Conservation (phyloP, 768 basidiomycete genomes). For the Naganishia antarctica region DNA sequence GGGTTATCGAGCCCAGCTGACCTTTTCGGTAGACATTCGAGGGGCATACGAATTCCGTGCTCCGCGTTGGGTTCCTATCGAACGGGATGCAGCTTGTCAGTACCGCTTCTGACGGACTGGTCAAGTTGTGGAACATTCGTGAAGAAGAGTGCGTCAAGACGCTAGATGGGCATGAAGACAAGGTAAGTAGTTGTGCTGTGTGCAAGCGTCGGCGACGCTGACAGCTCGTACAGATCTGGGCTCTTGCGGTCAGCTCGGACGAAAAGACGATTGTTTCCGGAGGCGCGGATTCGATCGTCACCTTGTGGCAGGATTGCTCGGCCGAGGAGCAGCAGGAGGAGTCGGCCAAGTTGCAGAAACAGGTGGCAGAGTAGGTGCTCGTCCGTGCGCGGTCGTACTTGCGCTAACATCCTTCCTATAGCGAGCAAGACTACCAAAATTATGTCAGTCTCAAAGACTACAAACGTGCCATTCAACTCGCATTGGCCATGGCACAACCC, state of each 20-base stretch:
- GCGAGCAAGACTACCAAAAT: slow-evolving; percentile 93
- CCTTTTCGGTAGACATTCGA: slow-evolving; percentile 73
- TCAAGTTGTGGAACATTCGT: slow-evolving; percentile 89
- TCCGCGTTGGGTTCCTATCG: slow-evolving; percentile 85
- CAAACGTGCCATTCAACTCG: slow-evolving; percentile 80
- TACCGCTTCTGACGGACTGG: slow-evolving; percentile 85
- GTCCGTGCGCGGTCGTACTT: not conserved
- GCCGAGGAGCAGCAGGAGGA: slow-evolving; percentile 73
- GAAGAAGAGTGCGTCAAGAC: slow-evolving; percentile 83
- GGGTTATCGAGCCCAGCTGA: not conserved
- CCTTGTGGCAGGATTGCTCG: slow-evolving; percentile 94
- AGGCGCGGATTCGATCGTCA: slow-evolving; percentile 91
- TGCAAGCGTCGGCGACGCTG: not conserved
- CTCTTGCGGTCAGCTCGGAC: slow-evolving; percentile 73
- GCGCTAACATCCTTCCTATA: slow-evolving; percentile 43
- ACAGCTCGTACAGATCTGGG: slow-evolving; percentile 74
- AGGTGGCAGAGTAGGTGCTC: slow-evolving; percentile 71
- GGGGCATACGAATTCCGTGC: slow-evolving; percentile 93
- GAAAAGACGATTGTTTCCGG: slow-evolving; percentile 83
- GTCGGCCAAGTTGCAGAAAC: slow-evolving; percentile 64
- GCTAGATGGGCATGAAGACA: slow-evolving; percentile 95
- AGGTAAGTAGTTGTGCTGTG: slow-evolving; percentile 57
- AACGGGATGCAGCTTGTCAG: slow-evolving; percentile 79
- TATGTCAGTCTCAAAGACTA: slow-evolving; percentile 84
- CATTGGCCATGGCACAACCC: slow-evolving; percentile 88